phyloP scores from a whole-genome alignment of 1,284 basidiomycete genomes.

The Rhodotorula mucilaginosa region DNA sequence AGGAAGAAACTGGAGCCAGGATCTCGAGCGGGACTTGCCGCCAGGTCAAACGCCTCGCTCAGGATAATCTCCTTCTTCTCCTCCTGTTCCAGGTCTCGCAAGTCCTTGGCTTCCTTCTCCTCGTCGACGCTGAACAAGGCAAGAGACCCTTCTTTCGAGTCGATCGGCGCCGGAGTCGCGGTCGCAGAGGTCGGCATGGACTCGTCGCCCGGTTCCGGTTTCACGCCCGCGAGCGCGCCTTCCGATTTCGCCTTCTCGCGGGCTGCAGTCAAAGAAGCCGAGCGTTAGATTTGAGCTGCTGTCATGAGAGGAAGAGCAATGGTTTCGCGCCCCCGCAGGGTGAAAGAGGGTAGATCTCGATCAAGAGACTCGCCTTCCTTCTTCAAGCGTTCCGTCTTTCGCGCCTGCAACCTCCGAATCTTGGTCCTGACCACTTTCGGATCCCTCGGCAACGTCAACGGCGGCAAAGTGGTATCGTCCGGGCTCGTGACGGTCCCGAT shows the following conservation, averaged over 20 bases:
- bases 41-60: constrained; percentile 32
- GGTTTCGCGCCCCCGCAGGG: too few species aligned
- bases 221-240: constrained; percentile 14
- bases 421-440: constrained; percentile 39
- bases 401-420: constrained; percentile 33
- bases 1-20: too few species aligned
- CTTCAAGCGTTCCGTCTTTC: constrained; percentile 30
- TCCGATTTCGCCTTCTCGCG: constrained; percentile 9
- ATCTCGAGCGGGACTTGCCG: constrained; percentile 10
- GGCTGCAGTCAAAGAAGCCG: neutral
- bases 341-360: too few species aligned
- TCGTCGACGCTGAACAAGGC: constrained; percentile 29
- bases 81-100: constrained; percentile 35
- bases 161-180: constrained; percentile 23
- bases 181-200: constrained; percentile 17
- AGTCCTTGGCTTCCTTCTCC: constrained; percentile 37
- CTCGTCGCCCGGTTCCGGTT: constrained; percentile 25
- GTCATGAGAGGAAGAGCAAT: too few species aligned
- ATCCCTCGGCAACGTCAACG: constrained; percentile 41
- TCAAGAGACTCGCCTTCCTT: constrained; percentile 23
- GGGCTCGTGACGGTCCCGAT: constrained; percentile 30
- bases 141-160: constrained; percentile 38
- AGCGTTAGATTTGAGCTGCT: neutral
- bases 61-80: constrained; percentile 33
- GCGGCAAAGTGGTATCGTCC: constrained; percentile 41